phyloP scores from a whole-genome alignment of 768 basidiomycete genomes.

The Lactifluus volemus region DNA sequence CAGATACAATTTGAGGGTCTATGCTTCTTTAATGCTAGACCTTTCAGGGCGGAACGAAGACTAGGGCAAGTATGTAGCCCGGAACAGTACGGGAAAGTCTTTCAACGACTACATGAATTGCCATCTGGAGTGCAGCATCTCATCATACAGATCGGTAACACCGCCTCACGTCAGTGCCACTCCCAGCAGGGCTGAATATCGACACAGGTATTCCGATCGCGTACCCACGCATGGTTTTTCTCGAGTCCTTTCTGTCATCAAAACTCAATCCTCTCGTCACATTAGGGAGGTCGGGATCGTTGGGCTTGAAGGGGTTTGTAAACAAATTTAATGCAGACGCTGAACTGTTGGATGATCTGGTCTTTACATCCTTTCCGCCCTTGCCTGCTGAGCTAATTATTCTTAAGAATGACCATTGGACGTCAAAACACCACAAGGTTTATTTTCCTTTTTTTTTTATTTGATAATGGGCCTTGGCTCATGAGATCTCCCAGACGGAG shows the following conservation, averaged over 20 bases:
- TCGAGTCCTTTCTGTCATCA: slow-evolving; percentile 69
- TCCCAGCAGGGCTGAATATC: background rate
- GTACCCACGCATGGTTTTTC: slow-evolving; percentile 89
- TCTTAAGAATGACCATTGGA: slow-evolving; percentile 85
- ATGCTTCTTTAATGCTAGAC: slow-evolving; percentile 4
- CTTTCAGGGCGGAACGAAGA: slow-evolving; percentile 72
- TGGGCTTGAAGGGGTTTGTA: slow-evolving; percentile 70
- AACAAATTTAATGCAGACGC: slow-evolving; percentile 91
- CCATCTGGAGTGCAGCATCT: slow-evolving; percentile 72
- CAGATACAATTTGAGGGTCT: background rate
- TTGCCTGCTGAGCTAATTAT: background rate
- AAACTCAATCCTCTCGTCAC: slow-evolving; percentile 80
- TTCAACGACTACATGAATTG: slow-evolving; percentile 49
- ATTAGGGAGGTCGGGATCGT: slow-evolving; percentile 55
- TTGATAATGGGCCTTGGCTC: background rate
- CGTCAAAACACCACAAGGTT: slow-evolving; percentile 71
- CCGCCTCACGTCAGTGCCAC: background rate
- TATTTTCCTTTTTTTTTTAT: slow-evolving; percentile 5
- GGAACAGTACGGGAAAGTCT: slow-evolving; percentile 63
- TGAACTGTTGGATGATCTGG: slow-evolving; percentile 89
- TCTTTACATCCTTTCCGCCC: slow-evolving; percentile 25
- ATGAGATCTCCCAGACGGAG: slow-evolving; percentile 51
- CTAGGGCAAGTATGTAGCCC: slow-evolving; percentile 73
- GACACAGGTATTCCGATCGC: slow-evolving; percentile 65
- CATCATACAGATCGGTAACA: slow-evolving; percentile 66